These are phyloP conservation scores for Metarhizium album DNA, from an alignment of 2,329 filamentous ascomycete genomes.

Conservation along the genomic window DNA sequence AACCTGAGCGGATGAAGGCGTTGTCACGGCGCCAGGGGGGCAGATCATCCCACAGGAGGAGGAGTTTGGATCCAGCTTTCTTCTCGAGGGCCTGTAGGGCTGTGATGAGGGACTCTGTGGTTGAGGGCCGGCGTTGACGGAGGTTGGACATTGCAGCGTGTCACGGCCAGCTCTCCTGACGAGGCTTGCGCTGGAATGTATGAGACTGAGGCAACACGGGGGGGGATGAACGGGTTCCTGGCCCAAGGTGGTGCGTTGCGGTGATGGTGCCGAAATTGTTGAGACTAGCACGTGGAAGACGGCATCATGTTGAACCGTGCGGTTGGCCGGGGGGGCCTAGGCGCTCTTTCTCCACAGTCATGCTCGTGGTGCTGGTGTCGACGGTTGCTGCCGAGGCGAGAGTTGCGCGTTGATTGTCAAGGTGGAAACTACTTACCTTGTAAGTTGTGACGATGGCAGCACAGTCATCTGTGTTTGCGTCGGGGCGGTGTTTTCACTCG, in stretches of 20 bases:
- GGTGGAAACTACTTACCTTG: no score
- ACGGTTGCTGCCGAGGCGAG: no score
- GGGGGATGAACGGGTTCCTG: neutral
- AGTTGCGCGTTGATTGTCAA: no score
- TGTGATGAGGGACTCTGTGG: constrained; percentile 14
- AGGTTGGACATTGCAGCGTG: constrained; percentile 6
- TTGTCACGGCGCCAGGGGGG: constrained; percentile 51
- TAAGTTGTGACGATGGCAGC: no score
- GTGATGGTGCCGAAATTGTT: constrained; percentile 5
- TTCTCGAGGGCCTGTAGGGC: constrained; percentile 25
- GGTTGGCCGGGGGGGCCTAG: no score
- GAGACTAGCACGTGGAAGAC: constrained; percentile 4
- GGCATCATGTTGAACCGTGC: neutral
- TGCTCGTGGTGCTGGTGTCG: neutral
- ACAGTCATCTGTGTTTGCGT: no score
- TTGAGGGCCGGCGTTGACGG: constrained; percentile 18
- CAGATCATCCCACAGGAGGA: constrained; percentile 48
- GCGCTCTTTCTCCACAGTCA: neutral
- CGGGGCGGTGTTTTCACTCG: no score
- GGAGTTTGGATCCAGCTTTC: constrained; percentile 29
- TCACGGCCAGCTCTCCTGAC: neutral
- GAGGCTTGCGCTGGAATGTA: neutral
- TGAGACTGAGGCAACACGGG: neutral
- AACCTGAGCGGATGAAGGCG: constrained; percentile 41
- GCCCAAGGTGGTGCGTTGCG: neutral